Evolutionary conservation across 1,139 yeast species (phyloP).

Genomic region (Eremothecium coryli): DNA sequence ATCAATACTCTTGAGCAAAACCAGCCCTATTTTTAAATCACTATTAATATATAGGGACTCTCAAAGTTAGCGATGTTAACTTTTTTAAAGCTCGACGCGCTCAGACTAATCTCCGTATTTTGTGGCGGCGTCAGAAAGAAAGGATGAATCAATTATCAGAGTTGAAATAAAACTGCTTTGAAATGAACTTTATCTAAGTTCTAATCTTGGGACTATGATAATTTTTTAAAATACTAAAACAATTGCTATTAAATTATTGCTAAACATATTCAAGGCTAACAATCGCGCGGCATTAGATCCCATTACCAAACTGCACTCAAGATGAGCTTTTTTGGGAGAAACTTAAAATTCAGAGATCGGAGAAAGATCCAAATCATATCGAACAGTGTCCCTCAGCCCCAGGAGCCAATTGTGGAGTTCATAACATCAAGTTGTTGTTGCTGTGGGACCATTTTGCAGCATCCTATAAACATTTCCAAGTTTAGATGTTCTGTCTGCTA

Average conservation of each 20-base stretch:
- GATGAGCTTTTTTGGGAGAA: constrained; percentile 4
- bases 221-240: too few relatives aligned
- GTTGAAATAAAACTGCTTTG: too few relatives aligned
- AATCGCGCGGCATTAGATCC: neutral
- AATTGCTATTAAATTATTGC: neutral
- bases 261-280: neutral
- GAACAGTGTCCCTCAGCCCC: constrained; percentile 1
- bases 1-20: too few relatives aligned
- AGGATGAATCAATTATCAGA: too few relatives aligned
- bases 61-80: too few relatives aligned
- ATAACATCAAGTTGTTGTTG: constrained; percentile 36
- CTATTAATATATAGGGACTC: too few relatives aligned
- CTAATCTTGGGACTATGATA: too few relatives aligned
- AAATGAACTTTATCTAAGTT: too few relatives aligned
- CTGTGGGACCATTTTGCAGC: constrained; percentile 51
- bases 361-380: constrained; percentile 5
- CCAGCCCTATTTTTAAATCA: too few relatives aligned
- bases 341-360: constrained; percentile 4
- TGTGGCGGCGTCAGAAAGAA: neutral
- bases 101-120: neutral
- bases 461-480: constrained; percentile 39
- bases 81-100: too few relatives aligned
- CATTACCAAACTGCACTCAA: neutral
- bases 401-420: constrained; percentile 1
- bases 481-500: constrained; percentile 52